phyloP scores from a whole-genome alignment of 495 filamentous ascomycete genomes.

The Glutinoglossum americanum region DNA sequence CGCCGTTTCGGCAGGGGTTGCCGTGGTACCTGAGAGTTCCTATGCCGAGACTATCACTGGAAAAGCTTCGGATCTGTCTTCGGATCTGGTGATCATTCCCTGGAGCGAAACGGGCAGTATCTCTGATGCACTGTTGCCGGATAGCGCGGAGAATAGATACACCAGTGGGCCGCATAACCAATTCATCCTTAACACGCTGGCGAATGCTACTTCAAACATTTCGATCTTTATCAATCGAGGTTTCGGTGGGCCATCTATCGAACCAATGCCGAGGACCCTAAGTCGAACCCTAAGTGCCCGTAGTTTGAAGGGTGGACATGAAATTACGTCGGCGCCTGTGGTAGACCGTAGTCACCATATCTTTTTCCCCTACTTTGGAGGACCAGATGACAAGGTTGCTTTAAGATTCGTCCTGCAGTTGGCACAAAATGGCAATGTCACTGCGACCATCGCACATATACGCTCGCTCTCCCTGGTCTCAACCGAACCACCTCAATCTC shows the following conservation, averaged over 20 bases:
- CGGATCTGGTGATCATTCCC: conserved; percentile 71
- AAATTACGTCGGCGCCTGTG: conserved; percentile 24
- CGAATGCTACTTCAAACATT: conserved; percentile 37
- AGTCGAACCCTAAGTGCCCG: conserved; percentile 29
- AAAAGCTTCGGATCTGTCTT: conserved; percentile 41
- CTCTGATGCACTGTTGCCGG: conserved; percentile 17
- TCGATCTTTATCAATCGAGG: conserved; percentile 71
- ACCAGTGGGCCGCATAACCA: conserved; percentile 30
- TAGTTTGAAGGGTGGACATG: conserved; percentile 33
- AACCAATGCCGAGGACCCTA: neutral
- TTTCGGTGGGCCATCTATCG: conserved; percentile 28
- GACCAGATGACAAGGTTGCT: conserved; percentile 62
- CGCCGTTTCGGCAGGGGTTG: conserved; percentile 58
- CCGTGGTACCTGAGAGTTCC: conserved; percentile 50
- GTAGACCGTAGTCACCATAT: conserved; percentile 59
- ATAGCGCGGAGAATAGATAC: conserved; percentile 28
- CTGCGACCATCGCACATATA: conserved; percentile 44
- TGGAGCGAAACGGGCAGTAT: conserved; percentile 75
- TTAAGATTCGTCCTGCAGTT: conserved; percentile 65
- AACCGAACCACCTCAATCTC: neutral
- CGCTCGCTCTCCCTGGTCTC: conserved; percentile 3
- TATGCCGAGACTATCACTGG: conserved; percentile 56
- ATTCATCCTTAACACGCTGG: conserved; percentile 37
- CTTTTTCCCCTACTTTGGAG: conserved; percentile 74
- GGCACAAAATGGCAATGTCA: conserved; percentile 52